These are phyloP conservation scores for Macrocybe gigantea DNA, from an alignment of 768 basidiomycete genomes.

Conservation along the genomic window DNA sequence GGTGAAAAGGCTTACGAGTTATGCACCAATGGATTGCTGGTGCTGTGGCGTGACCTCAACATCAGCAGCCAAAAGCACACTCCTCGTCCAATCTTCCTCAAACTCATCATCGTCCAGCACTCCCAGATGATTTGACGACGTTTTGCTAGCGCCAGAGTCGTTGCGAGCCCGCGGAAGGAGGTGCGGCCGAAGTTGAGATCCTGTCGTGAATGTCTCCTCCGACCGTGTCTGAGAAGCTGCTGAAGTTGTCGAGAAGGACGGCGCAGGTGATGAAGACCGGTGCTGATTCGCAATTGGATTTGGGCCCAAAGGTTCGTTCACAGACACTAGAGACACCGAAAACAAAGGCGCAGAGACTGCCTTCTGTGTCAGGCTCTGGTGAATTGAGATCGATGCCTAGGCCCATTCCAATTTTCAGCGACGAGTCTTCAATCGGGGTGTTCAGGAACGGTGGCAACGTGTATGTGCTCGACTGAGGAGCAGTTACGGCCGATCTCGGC, in stretches of 20 bases:
- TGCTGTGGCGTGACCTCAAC: constrained; percentile 18
- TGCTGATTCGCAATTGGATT: constrained; percentile 34
- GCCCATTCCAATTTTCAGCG: constrained; percentile 26
- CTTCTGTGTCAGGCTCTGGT: too few relatives aligned
- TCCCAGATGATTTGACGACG: constrained; percentile 43
- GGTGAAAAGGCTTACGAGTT: too few relatives aligned
- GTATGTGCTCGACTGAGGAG: constrained; percentile 42
- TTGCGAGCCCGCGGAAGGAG: constrained; percentile 14
- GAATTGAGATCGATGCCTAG: too few relatives aligned
- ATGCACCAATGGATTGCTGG: too few relatives aligned
- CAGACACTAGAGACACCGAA: constrained; percentile 4
- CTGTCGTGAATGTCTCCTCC: constrained; percentile 8
- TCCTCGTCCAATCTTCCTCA: constrained; percentile 68
- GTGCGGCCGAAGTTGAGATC: constrained; percentile 16
- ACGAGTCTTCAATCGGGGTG: constrained; percentile 54
- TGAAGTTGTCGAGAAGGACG: constrained; percentile 12
- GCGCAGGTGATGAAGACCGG: constrained; percentile 7
- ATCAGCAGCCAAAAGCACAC: constrained; percentile 69
- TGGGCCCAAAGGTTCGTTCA: constrained; percentile 5
- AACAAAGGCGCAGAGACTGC: not conserved
- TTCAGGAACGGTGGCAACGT: constrained; percentile 53
- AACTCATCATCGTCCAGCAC: constrained; percentile 39
- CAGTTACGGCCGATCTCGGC: constrained; percentile 51
- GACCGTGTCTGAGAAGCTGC: constrained; percentile 5
- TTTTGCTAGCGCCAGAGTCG: constrained; percentile 23